Conservation (phyloP, 129 eudicot species). For the Scalesia atractyloides region DNA sequence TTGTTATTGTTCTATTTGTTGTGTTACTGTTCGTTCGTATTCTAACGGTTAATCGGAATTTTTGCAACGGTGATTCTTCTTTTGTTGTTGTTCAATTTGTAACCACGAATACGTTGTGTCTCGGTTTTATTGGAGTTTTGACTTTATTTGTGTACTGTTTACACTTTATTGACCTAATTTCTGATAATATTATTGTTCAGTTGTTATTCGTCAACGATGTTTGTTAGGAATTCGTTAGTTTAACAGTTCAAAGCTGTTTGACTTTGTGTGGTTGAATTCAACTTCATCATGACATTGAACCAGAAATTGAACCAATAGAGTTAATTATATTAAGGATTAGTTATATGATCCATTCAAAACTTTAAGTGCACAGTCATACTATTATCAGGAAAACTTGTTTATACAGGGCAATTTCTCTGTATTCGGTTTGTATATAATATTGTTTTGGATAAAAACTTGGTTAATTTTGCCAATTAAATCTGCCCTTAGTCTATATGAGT, state of each 20-base stretch:
- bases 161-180: constrained; percentile 16
- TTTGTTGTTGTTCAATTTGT: not conserved
- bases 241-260: constrained; percentile 32
- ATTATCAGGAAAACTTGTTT: not conserved
- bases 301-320: not conserved
- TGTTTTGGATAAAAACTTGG: not conserved
- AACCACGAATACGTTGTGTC: not conserved
- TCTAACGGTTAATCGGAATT: constrained; percentile 4
- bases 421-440: not conserved
- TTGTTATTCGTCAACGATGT: constrained; percentile 14
- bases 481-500: not conserved
- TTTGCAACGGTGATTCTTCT: not conserved
- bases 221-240: constrained; percentile 30
- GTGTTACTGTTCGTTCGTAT: not conserved
- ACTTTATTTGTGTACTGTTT: not conserved
- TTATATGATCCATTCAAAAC: not conserved
- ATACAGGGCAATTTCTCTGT: not conserved
- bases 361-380: not conserved
- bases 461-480: constrained; percentile 6
- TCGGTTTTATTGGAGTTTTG: constrained; percentile 14
- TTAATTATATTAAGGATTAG: not conserved
- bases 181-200: constrained; percentile 14
- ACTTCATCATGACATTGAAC: not conserved
- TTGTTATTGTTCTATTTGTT: not conserved
- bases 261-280: constrained; percentile 19